Percentiles rank a stretch among this genome's conserved stretches.
phyloP scores from a whole-genome alignment of 2,329 filamentous ascomycete genomes.

The Podosphaera xanthii region DNA sequence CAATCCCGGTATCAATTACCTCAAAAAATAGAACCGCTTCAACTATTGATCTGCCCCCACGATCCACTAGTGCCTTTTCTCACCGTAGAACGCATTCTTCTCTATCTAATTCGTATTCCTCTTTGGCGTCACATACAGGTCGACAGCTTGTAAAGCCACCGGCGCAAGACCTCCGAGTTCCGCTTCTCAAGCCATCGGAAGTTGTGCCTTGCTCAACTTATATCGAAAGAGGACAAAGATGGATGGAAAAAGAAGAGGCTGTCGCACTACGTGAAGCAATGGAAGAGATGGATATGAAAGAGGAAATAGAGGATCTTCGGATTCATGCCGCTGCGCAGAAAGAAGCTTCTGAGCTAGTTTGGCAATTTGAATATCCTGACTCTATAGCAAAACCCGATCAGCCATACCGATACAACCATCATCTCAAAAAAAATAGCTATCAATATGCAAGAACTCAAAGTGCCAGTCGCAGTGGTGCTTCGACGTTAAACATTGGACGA shows the following conservation, averaged over 20 bases:
- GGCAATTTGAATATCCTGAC: slow-evolving; percentile 44
- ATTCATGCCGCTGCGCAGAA: slow-evolving; percentile 49
- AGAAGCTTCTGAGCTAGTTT: slow-evolving; percentile 60
- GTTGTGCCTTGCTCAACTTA: slow-evolving; percentile 45
- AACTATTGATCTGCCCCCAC: slow-evolving; percentile 3
- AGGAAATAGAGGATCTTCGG: slow-evolving; percentile 33
- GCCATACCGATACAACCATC: slow-evolving; percentile 43
- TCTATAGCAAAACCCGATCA: slow-evolving; percentile 33
- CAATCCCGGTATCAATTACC: slow-evolving; percentile 1
- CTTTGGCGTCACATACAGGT: slow-evolving; percentile 13
- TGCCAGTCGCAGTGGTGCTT: slow-evolving; percentile 25
- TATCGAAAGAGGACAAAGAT: slow-evolving; percentile 49
- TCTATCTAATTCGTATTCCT: slow-evolving; percentile 12
- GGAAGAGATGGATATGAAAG: slow-evolving; percentile 44
- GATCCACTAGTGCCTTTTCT: slow-evolving; percentile 11
- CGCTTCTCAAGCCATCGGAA: slow-evolving; percentile 32
- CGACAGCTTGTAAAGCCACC: slow-evolving; percentile 13
- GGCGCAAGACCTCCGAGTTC: not conserved
- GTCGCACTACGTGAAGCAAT: slow-evolving; percentile 47
- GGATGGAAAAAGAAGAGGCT: slow-evolving; percentile 64
- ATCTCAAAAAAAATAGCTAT: slow-evolving; percentile 49
- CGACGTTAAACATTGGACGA: slow-evolving; percentile 19
- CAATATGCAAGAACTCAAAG: slow-evolving; percentile 41
- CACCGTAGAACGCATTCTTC: slow-evolving; percentile 13
- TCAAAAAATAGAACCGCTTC: slow-evolving; percentile 3